Conservation (phyloP, 495 filamentous ascomycete species). For the Penicillium turbatum region DNA sequence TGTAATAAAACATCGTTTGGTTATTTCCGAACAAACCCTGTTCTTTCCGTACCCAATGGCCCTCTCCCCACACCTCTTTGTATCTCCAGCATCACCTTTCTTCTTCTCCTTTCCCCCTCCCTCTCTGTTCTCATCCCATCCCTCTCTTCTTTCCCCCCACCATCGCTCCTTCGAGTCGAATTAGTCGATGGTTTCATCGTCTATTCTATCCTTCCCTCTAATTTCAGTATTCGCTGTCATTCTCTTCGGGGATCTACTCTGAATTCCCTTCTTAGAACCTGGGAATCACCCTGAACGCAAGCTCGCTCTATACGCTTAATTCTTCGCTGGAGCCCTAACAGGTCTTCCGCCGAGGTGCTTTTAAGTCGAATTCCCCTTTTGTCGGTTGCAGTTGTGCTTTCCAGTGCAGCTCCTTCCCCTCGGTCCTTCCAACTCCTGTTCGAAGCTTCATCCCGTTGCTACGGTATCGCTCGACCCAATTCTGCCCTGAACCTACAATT, state of each 20-base stretch:
- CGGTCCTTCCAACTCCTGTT: conserved; percentile 35
- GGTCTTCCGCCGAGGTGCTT: conserved; percentile 9
- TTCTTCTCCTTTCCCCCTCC: conserved; percentile 24
- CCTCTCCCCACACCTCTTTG: conserved; percentile 31
- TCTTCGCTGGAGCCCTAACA: conserved; percentile 6
- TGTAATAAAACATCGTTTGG: conserved; percentile 2
- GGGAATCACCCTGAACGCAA: conserved; percentile 8
- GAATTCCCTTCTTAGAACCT: conserved; percentile 11
- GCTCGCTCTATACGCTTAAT: conserved; percentile 8
- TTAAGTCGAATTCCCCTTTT: conserved; percentile 8
- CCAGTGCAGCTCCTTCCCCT: conserved; percentile 30
- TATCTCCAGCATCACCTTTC: conserved; percentile 34
- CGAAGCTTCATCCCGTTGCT: conserved; percentile 32
- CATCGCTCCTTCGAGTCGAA: conserved; percentile 38
- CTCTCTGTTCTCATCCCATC: conserved; percentile 11
- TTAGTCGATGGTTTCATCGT: conserved; percentile 29
- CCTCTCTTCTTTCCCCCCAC: conserved; percentile 20
- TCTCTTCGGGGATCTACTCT: conserved; percentile 35
- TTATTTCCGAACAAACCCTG: conserved; percentile 8
- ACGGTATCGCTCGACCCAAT: conserved; percentile 20
- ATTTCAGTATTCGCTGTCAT: conserved; percentile 33
- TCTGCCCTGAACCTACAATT: conserved; percentile 19
- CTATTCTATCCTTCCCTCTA: conserved; percentile 25
- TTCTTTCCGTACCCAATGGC: conserved; percentile 10
- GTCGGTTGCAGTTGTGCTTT: conserved; percentile 15